Percentiles rank a stretch among this genome's conserved stretches.
phyloP scores from a whole-genome alignment of 2,329 filamentous ascomycete species.

The Aspergillus fumigatiaffinis region DNA sequence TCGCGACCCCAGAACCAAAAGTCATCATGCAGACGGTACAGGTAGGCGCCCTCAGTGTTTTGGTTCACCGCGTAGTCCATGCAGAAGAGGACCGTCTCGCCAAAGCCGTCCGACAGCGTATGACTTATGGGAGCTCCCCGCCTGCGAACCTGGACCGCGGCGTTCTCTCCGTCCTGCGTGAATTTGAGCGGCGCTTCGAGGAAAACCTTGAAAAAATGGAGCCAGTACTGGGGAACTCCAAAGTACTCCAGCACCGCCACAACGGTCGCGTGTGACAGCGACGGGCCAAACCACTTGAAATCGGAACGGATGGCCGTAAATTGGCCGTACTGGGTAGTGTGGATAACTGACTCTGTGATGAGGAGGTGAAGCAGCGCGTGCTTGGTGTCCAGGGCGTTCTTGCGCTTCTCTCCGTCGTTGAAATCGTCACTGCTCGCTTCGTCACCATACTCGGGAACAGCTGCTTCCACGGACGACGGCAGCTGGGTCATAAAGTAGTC shows the following conservation, averaged over 20 bases:
- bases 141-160: conserved; percentile 44
- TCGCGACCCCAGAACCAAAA: conserved; percentile 65
- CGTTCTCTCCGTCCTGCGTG: conserved; percentile 48
- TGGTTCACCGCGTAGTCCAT: conserved; percentile 64
- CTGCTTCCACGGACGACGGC: conserved; percentile 39
- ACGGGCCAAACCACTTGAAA: conserved; percentile 57
- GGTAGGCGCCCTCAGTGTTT: conserved; percentile 48
- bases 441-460: conserved; percentile 39
- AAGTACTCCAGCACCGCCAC: conserved; percentile 56
- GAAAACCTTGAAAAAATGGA: conserved; percentile 57
- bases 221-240: conserved; percentile 54
- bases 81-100: conserved; percentile 60
- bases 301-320: conserved; percentile 56
- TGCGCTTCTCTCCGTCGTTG: conserved; percentile 26
- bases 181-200: conserved; percentile 59
- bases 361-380: conserved; percentile 56
- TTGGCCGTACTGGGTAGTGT: conserved; percentile 45
- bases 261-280: conserved; percentile 58
- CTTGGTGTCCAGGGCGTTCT: conserved; percentile 48
- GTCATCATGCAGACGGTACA: conserved; percentile 63
- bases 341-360: conserved; percentile 53
- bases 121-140: conserved; percentile 60
- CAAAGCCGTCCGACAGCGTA: conserved; percentile 56
- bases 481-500: conserved; percentile 57
- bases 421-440: conserved; percentile 22